Percentiles rank a stretch among this genome's conserved stretches.
phyloP scores from a whole-genome alignment of 1,284 basidiomycete species.

The Pisolithus thermaeus region DNA sequence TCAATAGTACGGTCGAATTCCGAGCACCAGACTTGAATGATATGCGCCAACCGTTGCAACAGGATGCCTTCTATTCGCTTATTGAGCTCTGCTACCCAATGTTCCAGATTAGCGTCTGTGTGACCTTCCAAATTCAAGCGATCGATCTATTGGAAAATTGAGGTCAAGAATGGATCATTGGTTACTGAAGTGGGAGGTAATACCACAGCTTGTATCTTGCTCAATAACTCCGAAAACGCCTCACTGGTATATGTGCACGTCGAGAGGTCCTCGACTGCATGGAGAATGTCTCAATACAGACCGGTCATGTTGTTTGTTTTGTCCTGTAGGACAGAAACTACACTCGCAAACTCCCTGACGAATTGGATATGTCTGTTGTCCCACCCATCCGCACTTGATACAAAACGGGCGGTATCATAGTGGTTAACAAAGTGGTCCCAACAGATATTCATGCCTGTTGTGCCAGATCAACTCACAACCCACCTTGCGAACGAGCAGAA shows the following conservation, averaged over 20 bases:
- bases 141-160: conserved; percentile 61
- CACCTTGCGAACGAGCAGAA: too few species aligned
- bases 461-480: too few species aligned
- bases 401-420: too few species aligned
- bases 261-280: conserved; percentile 80
- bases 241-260: conserved; percentile 83
- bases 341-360: too few species aligned
- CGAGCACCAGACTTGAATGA: conserved; percentile 83
- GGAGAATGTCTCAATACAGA: conserved; percentile 80
- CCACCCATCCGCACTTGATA: too few species aligned
- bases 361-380: too few species aligned
- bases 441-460: too few species aligned
- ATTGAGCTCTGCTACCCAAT: too few species aligned
- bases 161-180: conserved; percentile 1
- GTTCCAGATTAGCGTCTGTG: conserved; percentile 78
- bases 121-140: conserved; percentile 94
- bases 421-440: too few species aligned
- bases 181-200: conserved; percentile 18
- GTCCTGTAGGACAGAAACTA: conserved; percentile 40
- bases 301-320: conserved; percentile 93
- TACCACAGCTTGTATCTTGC: conserved; percentile 82
- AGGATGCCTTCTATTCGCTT: conserved; percentile 44
- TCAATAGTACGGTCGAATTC: conserved; percentile 78
- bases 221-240: conserved; percentile 75
- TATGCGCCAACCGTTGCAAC: conserved; percentile 69